phyloP scores from a whole-genome alignment of 2,329 filamentous ascomycete genomes.

The Macrophomina tecta region DNA sequence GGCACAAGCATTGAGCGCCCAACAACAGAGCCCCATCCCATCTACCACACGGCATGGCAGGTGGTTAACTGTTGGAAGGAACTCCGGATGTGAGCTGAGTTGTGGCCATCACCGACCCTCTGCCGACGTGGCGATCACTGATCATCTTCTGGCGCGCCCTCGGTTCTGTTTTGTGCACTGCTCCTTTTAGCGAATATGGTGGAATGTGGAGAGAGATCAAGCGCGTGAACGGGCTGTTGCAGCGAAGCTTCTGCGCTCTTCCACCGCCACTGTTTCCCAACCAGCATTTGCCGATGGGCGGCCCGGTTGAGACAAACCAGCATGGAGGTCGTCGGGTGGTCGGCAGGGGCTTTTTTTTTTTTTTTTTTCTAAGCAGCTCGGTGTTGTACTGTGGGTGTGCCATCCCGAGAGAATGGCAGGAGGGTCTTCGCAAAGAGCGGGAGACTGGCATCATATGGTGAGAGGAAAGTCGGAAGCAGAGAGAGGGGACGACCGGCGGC shows the following conservation, averaged over 20 bases:
- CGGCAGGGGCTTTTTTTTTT: not conserved
- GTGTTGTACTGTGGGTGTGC: no score
- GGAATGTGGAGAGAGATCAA: not conserved
- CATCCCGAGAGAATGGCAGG: no score
- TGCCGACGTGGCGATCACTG: slow-evolving; percentile 6
- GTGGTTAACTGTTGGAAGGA: not conserved
- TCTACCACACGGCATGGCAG: slow-evolving; percentile 4
- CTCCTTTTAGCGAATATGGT: not conserved
- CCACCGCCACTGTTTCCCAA: not conserved
- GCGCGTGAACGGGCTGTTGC: not conserved
- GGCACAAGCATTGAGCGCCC: not conserved
- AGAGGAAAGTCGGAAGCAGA: not conserved
- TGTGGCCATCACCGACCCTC: not conserved
- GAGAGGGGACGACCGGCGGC: not conserved
- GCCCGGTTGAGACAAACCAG: not conserved
- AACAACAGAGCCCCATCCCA: not conserved
- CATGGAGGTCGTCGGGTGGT: not conserved
- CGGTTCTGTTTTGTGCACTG: not conserved
- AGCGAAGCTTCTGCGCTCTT: slow-evolving; percentile 2
- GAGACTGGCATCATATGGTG: no score
- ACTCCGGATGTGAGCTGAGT: not conserved
- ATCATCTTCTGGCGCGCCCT: not conserved
- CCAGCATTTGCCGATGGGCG: not conserved
- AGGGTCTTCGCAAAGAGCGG: no score
- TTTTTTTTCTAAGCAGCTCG: no score